A percentile compares a stretch with the other conserved stretches of the same genome.
These are phyloP conservation scores for Cephalotrichum gorgonifer DNA, from an alignment of 2,329 filamentous ascomycete species.

Conservation along the genomic window DNA sequence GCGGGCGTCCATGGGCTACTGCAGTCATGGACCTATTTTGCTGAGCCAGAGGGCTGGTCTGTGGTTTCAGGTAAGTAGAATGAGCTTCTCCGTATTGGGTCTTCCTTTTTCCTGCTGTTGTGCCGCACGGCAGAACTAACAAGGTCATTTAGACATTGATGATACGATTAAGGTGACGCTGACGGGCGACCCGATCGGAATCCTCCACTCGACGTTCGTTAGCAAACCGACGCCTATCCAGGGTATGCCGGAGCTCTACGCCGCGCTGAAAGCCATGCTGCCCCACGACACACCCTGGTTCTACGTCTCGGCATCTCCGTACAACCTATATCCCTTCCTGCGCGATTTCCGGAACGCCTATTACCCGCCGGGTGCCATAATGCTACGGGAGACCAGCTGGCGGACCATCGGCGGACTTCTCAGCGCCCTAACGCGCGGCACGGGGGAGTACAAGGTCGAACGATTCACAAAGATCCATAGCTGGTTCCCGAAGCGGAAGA, in stretches of 20 bases:
- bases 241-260: constrained; percentile 81
- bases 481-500: constrained; percentile 69
- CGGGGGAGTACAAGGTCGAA: constrained; percentile 75
- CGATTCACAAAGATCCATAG: constrained; percentile 67
- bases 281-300: constrained; percentile 65
- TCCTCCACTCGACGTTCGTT: constrained; percentile 75
- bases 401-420: constrained; percentile 74
- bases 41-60: constrained; percentile 69
- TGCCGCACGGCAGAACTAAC: constrained; percentile 8
- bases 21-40: constrained; percentile 62
- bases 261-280: constrained; percentile 45
- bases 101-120: no score
- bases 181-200: constrained; percentile 69
- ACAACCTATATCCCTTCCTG: constrained; percentile 87
- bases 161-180: constrained; percentile 91
- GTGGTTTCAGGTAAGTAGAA: constrained; percentile 56
- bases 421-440: constrained; percentile 67
- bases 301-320: constrained; percentile 88
- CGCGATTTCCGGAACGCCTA: constrained; percentile 58
- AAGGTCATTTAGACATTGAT: constrained; percentile 57
- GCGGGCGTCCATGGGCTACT: constrained; percentile 41
- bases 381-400: constrained; percentile 79
- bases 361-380: constrained; percentile 69
- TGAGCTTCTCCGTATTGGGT: no score
- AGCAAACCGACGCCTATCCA: constrained; percentile 59